Evolutionary conservation across 371 early-diverging fungal species (phyloP).

Genomic region (Mucor piriformis): DNA sequence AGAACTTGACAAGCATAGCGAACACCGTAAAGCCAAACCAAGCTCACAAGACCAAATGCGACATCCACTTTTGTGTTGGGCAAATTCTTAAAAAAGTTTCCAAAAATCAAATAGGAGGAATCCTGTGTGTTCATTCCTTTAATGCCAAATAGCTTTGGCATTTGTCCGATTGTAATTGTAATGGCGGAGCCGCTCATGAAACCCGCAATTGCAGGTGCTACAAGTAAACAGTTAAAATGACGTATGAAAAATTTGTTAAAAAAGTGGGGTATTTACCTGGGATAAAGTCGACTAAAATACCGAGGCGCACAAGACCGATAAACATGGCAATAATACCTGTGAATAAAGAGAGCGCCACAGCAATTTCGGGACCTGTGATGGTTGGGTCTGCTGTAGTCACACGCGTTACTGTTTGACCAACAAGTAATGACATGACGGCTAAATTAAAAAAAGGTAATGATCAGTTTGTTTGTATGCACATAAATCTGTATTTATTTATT

Average conservation of each 20-base stretch:
- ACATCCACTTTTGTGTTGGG: slow-evolving; percentile 55
- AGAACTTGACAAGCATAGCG: slow-evolving; percentile 44
- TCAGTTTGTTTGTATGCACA: slow-evolving; percentile 4
- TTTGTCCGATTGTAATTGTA: slow-evolving; percentile 79
- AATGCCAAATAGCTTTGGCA: slow-evolving; percentile 78
- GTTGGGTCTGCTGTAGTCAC: slow-evolving; percentile 36
- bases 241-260: not conserved
- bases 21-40: slow-evolving; percentile 55
- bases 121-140: slow-evolving; percentile 64
- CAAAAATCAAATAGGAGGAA: slow-evolving; percentile 58
- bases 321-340: slow-evolving; percentile 66
- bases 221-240: not conserved
- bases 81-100: slow-evolving; percentile 54
- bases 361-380: slow-evolving; percentile 51
- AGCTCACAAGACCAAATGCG: slow-evolving; percentile 53
- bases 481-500: not conserved
- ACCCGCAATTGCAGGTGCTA: slow-evolving; percentile 63
- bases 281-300: slow-evolving; percentile 89
- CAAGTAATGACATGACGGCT: slow-evolving; percentile 82
- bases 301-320: slow-evolving; percentile 79
- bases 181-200: slow-evolving; percentile 82
- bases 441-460: slow-evolving; percentile 25
- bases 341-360: slow-evolving; percentile 61
- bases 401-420: slow-evolving; percentile 68
- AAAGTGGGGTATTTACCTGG: slow-evolving; percentile 41